Conservation (phyloP, 805 yeast species). For the Metschnikowia continentalis region DNA sequence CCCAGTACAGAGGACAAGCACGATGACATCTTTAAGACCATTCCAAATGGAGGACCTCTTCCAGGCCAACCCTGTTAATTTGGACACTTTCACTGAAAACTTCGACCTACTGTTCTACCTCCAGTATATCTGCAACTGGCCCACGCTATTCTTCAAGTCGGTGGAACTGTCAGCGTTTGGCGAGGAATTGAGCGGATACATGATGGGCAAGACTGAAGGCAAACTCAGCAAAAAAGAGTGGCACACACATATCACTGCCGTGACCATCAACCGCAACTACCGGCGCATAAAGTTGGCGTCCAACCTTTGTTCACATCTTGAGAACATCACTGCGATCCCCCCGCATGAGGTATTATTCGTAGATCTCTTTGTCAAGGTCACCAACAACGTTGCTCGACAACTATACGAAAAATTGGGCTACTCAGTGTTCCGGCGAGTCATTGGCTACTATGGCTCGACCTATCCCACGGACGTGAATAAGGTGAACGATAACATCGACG, state of each 20-base stretch:
- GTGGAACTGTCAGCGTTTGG: slow-evolving; percentile 26
- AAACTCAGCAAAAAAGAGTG: slow-evolving; percentile 60
- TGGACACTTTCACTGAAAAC: slow-evolving; percentile 90
- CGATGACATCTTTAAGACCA: slow-evolving; percentile 85
- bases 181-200: slow-evolving; percentile 53
- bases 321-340: slow-evolving; percentile 60
- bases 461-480: slow-evolving; percentile 45
- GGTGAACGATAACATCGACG: slow-evolving; percentile 69
- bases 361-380: slow-evolving; percentile 88
- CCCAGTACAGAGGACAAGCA: neutral
- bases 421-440: slow-evolving; percentile 77
- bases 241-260: slow-evolving; percentile 97
- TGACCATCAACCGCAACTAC: slow-evolving; percentile 78
- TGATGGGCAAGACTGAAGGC: slow-evolving; percentile 98
- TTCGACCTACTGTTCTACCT: slow-evolving; percentile 80
- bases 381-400: slow-evolving; percentile 72
- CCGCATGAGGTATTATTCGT: slow-evolving; percentile 81
- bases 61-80: slow-evolving; percentile 65
- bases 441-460: slow-evolving; percentile 73
- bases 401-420: slow-evolving; percentile 87
- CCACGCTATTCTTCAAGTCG: slow-evolving; percentile 80
- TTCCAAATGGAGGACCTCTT: slow-evolving; percentile 84
- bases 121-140: slow-evolving; percentile 83
- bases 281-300: slow-evolving; percentile 86
- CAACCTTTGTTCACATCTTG: slow-evolving; percentile 67